Evolutionary conservation across 306 rosid species (phyloP).

Genomic region (Casuarina cunninghamiana): DNA sequence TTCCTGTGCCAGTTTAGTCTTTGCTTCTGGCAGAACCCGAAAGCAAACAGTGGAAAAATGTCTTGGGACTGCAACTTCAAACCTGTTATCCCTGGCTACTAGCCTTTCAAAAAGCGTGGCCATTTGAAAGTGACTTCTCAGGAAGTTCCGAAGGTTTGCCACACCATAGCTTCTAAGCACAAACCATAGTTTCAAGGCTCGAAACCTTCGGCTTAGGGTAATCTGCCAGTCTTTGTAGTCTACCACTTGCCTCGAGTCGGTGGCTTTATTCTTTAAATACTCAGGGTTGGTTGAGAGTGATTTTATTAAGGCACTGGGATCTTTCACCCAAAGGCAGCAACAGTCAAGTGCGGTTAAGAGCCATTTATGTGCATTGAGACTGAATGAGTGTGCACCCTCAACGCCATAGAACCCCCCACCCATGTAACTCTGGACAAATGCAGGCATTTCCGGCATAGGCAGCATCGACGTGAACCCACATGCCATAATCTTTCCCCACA

Average conservation of each 20-base stretch:
- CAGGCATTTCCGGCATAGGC: no score
- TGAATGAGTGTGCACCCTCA: conserved; percentile 26
- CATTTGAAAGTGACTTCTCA: conserved; percentile 30
- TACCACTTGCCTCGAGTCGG: no score
- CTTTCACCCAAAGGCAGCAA: conserved; percentile 44
- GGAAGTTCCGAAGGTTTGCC: conserved; percentile 5
- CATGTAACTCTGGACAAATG: no score
- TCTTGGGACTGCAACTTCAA: conserved; percentile 28
- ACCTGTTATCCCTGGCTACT: conserved; percentile 21
- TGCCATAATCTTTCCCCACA: no score
- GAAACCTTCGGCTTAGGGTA: no score
- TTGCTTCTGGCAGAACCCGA: conserved; percentile 6
- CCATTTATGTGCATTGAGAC: conserved; percentile 51
- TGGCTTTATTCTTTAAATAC: no score
- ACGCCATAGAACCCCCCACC: no score
- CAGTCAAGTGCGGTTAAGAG: conserved; percentile 38
- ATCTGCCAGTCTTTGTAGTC: no score
- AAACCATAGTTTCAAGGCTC: no score
- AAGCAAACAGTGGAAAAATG: conserved; percentile 35
- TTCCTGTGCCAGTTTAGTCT: no score
- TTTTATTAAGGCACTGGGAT: conserved; percentile 5
- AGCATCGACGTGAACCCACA: no score
- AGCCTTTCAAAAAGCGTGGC: conserved; percentile 30
- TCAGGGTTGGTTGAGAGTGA: not conserved
- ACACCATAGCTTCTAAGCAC: no score